Conservation (phyloP, 306 rosid genomes). For the Castanopsis chinensis region DNA sequence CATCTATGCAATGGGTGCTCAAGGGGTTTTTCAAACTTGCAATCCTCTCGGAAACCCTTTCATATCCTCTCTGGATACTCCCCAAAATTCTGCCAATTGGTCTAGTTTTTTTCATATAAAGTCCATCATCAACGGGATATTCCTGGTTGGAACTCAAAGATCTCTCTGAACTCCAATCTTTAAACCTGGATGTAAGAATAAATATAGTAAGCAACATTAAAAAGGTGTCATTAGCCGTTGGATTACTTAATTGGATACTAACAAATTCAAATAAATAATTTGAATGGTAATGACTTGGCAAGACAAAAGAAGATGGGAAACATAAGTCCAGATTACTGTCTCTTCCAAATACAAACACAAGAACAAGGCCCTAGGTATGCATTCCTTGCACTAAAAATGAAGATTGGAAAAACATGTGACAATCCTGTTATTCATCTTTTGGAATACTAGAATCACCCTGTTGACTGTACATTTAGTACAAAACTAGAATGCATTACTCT, state of each 20-base stretch:
- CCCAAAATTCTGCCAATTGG: constrained; percentile 14
- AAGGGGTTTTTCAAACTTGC: constrained; percentile 38
- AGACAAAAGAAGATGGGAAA: too few species aligned
- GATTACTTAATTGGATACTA: not conserved
- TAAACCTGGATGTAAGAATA: constrained; percentile 45
- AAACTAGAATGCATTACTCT: not conserved
- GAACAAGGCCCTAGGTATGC: not conserved
- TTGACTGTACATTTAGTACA: not conserved
- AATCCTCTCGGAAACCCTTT: constrained; percentile 23
- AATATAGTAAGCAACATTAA: not conserved
- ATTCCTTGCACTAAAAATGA: too few species aligned
- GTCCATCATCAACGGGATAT: constrained; percentile 25
- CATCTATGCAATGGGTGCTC: constrained; percentile 19
- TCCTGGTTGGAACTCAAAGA: constrained; percentile 35
- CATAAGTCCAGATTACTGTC: too few species aligned
- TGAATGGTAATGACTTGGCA: not conserved
- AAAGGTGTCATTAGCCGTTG: constrained; percentile 7
- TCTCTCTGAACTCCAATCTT: constrained; percentile 53
- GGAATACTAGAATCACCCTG: not conserved
- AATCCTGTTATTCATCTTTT: not conserved
- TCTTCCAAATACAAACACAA: not conserved
- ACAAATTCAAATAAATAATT: not conserved
- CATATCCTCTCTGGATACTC: constrained; percentile 21
- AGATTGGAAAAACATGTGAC: not conserved
- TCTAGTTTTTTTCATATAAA: constrained; percentile 29